Conservation (phyloP, 192 early-diverging fungal species). For the Physocladia obscura region DNA sequence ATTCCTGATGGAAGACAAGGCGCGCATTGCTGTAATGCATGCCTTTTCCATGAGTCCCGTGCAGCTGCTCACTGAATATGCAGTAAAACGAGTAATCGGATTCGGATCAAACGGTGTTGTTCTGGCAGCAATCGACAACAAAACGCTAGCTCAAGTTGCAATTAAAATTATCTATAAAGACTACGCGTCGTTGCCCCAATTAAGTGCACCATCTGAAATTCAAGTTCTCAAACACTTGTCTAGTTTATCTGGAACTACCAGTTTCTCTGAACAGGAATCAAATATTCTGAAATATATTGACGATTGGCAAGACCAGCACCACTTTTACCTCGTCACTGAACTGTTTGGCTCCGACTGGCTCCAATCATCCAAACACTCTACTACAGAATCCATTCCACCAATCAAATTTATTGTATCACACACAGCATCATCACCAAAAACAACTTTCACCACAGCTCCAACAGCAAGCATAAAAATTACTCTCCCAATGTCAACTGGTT, state of each 20-base stretch:
- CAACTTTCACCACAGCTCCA: background rate
- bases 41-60: background rate
- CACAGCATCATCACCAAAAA: background rate
- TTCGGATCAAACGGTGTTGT: slow-evolving; percentile 27
- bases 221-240: background rate
- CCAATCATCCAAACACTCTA: background rate
- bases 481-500: background rate
- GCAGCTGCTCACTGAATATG: background rate
- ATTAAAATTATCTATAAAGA: slow-evolving; percentile 26
- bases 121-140: background rate
- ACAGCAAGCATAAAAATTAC: background rate
- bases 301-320: slow-evolving; percentile 18
- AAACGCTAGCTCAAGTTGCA: background rate
- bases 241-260: background rate
- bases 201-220: slow-evolving; percentile 14
- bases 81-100: slow-evolving; percentile 13
- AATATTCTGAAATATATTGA: background rate
- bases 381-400: background rate
- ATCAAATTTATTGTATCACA: background rate
- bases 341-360: slow-evolving; percentile 20
- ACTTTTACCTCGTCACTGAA: slow-evolving; percentile 27
- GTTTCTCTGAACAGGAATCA: background rate
- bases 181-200: background rate
- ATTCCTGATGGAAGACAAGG: background rate
- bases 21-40: slow-evolving; percentile 5